Conservation (phyloP, 441 rosid genomes). For the Macaranga tanarius region DNA sequence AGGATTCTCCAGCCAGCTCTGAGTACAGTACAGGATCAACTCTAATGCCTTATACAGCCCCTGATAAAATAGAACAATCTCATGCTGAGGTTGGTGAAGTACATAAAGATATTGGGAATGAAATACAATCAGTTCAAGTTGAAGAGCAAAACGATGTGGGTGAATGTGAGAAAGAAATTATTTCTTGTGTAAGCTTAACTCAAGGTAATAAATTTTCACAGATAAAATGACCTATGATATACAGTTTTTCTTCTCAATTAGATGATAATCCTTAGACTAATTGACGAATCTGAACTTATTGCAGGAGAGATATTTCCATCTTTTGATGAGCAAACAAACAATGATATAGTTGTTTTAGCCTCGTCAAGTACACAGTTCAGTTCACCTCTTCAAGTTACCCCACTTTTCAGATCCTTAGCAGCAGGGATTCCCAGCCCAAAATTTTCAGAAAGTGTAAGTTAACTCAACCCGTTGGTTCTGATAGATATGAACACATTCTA, state of each 20-base stretch:
- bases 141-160: constrained; percentile 28
- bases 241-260: constrained; percentile 9
- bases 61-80: constrained; percentile 47
- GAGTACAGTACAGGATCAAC: constrained; percentile 90
- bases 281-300: constrained; percentile 26
- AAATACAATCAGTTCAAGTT: constrained; percentile 23
- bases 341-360: constrained; percentile 44
- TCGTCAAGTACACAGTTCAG: constrained; percentile 57
- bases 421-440: constrained; percentile 98
- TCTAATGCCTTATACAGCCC: constrained; percentile 35
- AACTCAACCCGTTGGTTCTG: constrained; percentile 15
- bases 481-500: constrained; percentile 11
- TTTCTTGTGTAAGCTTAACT: constrained; percentile 37
- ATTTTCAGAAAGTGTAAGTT: constrained; percentile 98
- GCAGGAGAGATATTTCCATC: constrained; percentile 47
- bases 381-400: constrained; percentile 89
- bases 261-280: constrained; percentile 3
- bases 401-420: constrained; percentile 91
- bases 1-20: constrained; percentile 88
- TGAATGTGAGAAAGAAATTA: constrained; percentile 44
- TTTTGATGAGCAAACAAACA: constrained; percentile 42
- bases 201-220: constrained; percentile 41
- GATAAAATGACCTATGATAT: constrained; percentile 5
- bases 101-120: constrained; percentile 39
- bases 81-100: constrained; percentile 41